These are phyloP conservation scores for Fusarium zealandicum DNA, from an alignment of 2,329 filamentous ascomycete species.

Conservation along the genomic window DNA sequence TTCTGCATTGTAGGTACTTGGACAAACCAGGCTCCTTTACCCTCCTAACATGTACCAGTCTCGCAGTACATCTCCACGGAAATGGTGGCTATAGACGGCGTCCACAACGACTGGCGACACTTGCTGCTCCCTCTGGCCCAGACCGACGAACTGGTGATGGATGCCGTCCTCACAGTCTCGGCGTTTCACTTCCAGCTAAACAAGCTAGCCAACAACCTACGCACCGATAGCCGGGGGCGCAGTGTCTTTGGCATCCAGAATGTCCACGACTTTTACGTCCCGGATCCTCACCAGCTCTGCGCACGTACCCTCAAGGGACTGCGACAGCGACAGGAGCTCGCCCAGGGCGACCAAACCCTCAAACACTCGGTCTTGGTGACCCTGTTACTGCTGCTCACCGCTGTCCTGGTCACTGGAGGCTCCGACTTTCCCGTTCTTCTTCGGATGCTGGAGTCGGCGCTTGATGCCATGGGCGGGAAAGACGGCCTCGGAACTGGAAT, in stretches of 20 bases:
- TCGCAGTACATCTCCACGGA: constrained; percentile 34
- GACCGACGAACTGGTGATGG: constrained; percentile 31
- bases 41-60: constrained; percentile 3
- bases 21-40: fast-evolving
- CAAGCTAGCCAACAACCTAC: neutral
- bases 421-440: constrained; percentile 40
- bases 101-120: constrained; percentile 38
- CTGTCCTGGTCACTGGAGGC: constrained; percentile 37
- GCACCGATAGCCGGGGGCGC: neutral
- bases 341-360: constrained; percentile 2
- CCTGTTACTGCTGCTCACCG: constrained; percentile 36
- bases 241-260: neutral
- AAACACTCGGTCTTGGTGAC: constrained; percentile 35
- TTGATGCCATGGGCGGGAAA: constrained; percentile 39
- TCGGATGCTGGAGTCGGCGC: constrained; percentile 38
- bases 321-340: constrained; percentile 25
- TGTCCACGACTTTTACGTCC: neutral
- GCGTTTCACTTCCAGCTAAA: constrained; percentile 32
- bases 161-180: constrained; percentile 31
- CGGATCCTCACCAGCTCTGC: constrained; percentile 28
- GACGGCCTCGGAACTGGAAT: constrained; percentile 27
- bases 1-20: constrained; percentile 22
- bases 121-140: constrained; percentile 34
- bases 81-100: constrained; percentile 39
- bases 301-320: constrained; percentile 26